Evolutionary conservation across 495 filamentous ascomycete species (phyloP), one percentile per base, ranked within the genome.

Genomic region (Annulohypoxylon maeteangense): DNA sequence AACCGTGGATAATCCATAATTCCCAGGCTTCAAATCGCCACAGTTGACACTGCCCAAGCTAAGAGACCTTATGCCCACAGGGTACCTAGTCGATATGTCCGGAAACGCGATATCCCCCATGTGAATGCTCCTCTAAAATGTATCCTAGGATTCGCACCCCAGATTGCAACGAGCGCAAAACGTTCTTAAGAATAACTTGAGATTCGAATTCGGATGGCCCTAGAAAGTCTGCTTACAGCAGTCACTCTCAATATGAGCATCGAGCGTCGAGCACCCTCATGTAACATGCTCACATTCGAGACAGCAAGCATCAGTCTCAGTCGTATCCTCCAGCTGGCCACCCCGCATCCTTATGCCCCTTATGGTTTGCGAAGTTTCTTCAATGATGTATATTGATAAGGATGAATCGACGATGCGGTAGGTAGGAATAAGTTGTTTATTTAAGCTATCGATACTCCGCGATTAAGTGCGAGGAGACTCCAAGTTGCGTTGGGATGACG

Each of bases 391-490:
- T 34, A 34, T 34, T 10, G 14, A 54, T 54, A 34, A 11, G 14
- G 27, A 10, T 3, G 29, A 54, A 54, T 54, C 27, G 50, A 10
- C n/a, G n/a, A 20, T 5, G 20, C 12, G 50, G n/a, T 34, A 34
- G 50, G 29, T 20, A 32, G 50, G 25, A 54, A 32, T 20, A 34
- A 18, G 50, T 34, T 29, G 50, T 54, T 8, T 54, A 54, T 54
- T 54, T 34, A 54, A 54, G 20, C 50, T 54, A 54, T 54, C 50
- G 50, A 54, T 11, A 18, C 14, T 54, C 27, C 8, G 14, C 29
- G 50, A 20, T 20, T 16, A 54, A 32, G 29, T 31, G 27, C 50
- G 16, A 54, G 27, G 27, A 54, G 27, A 34, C 29, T 32, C 50
- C 29, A 54, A 10, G 50, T 32, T 54, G 50, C 29, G 14, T 34